phyloP scores from a whole-genome alignment of 768 basidiomycete genomes.

The Plicaturopsis crispa region DNA sequence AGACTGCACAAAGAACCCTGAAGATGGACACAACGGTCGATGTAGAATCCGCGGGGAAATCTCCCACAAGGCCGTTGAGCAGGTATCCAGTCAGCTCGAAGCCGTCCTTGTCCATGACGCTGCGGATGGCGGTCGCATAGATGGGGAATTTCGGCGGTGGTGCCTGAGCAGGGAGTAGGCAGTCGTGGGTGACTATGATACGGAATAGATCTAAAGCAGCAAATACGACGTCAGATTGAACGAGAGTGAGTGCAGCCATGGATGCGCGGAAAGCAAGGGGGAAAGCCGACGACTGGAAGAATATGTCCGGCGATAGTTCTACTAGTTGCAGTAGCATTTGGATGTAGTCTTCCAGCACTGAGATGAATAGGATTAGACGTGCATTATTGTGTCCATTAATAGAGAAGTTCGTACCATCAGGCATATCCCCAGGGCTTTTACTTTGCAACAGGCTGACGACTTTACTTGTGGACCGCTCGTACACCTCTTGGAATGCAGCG shows the following conservation, averaged over 20 bases:
- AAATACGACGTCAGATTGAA: conserved; percentile 78
- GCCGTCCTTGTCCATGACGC: conserved; percentile 63
- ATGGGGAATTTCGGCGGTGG: conserved; percentile 47
- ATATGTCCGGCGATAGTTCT: conserved; percentile 60
- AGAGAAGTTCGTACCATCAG: conserved; percentile 64
- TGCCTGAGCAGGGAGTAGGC: conserved; percentile 36
- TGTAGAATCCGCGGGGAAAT: conserved; percentile 83
- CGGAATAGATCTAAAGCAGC: conserved; percentile 78
- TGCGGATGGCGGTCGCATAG: conserved; percentile 56
- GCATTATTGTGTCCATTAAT: background rate
- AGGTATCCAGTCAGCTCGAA: conserved; percentile 60
- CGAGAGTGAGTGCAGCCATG: conserved; percentile 74
- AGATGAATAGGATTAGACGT: conserved; percentile 4
- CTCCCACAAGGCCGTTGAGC: conserved; percentile 72
- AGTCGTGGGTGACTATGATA: conserved; percentile 67
- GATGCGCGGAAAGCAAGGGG: conserved; percentile 69
- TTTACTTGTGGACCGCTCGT: conserved; percentile 71
- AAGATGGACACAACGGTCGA: conserved; percentile 72
- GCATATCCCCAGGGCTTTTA: conserved; percentile 65
- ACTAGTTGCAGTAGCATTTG: conserved; percentile 70
- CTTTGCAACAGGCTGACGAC: conserved; percentile 59
- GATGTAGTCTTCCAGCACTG: conserved; percentile 93
- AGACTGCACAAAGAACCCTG: conserved; percentile 56
- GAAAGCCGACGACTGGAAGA: conserved; percentile 75
- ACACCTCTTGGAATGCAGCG: conserved; percentile 51